Conservation (phyloP, 2,329 filamentous ascomycete species). For the Alternaria brassicicola region DNA sequence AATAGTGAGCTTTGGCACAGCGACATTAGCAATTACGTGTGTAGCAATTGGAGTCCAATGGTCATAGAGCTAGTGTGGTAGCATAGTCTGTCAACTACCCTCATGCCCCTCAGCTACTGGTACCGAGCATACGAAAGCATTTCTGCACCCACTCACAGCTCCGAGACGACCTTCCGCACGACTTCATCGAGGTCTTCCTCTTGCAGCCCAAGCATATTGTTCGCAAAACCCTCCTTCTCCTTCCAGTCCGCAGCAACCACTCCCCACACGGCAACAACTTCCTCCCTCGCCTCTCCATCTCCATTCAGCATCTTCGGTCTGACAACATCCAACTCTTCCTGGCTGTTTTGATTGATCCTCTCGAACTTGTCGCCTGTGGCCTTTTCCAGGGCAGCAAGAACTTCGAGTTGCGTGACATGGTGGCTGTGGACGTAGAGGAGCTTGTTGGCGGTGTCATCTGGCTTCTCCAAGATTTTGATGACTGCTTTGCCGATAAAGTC, state of each 20-base stretch:
- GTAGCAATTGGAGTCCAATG: too few species aligned
- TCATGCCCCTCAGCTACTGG: neutral
- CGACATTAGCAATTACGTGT: neutral
- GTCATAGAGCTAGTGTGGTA: too few species aligned
- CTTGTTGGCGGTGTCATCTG: conserved; percentile 60
- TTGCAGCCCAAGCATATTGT: conserved; percentile 39
- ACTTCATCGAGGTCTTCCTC: conserved; percentile 42
- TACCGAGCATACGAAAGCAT: neutral
- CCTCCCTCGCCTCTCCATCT: conserved; percentile 39
- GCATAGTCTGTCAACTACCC: neutral
- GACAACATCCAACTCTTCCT: conserved; percentile 30
- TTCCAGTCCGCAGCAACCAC: conserved; percentile 45
- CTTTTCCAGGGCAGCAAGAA: conserved; percentile 62
- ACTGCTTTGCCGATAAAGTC: conserved; percentile 61
- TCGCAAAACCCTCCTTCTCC: conserved; percentile 40
- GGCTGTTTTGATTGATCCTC: conserved; percentile 51
- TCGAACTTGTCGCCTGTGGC: conserved; percentile 59
- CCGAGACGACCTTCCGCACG: conserved; percentile 32
- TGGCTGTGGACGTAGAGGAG: conserved; percentile 65
- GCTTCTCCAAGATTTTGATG: conserved; percentile 55
- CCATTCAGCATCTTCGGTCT: conserved; percentile 44
- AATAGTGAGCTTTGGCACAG: neutral
- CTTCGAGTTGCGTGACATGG: conserved; percentile 63
- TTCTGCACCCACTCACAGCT: too few species aligned
- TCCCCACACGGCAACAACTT: conserved; percentile 44